Base-by-base conservation (phyloP, 768 basidiomycete genomes). In the Sporobolomyces pararoseus region DNA sequence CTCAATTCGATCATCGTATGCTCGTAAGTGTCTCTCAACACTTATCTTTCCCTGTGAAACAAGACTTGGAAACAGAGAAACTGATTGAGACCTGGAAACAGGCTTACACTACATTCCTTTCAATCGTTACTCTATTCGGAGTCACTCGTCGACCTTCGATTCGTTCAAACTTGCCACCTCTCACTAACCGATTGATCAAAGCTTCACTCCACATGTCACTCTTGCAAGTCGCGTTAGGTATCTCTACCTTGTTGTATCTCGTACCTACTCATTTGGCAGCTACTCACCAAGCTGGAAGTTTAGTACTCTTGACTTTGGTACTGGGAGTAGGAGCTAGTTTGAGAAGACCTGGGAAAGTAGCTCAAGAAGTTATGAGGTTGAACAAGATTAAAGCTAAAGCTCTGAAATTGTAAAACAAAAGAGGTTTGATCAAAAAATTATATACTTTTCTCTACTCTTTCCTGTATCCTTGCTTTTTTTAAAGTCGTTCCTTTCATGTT, bases 1-100 rank as follows among this genome's bases (percentile, higher is more conserved):
- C 94, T 12, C 96, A 99, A 78, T 98, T 98, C 76, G 86, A 99
- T 77, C 96, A 99, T 80, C 88, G 96, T 27, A 82, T 94, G 57
- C 85, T 99, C 59, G 94, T 89, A 52, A 44, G 58, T 57, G 37
- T 17, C 39, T 42, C 46, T 32, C 27, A 17, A 55, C 37, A 58
- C 39, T 58, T 7, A 37, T 34, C n/a, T 23, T 55, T 19, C 23
- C 37, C 25, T 2, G 32, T 39, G 39, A 42, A 44, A 17, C 32
- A 6, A n/a, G 34, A 7, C 7, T 32, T 5, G 32, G 31, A n/a
- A 5, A 17, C 7, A 35, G 31, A 34, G 16, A 32, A n/a, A n/a
- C n/a, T n/a, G 21, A 32, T 16, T 23, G 54, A 55, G 19, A 23
- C 17, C 29, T 55, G 54, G 37, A 17, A 42, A 42, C 71, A 95